Evolutionary conservation across 306 rosid species (phyloP).

Genomic region (Fragaria vesca): DNA sequence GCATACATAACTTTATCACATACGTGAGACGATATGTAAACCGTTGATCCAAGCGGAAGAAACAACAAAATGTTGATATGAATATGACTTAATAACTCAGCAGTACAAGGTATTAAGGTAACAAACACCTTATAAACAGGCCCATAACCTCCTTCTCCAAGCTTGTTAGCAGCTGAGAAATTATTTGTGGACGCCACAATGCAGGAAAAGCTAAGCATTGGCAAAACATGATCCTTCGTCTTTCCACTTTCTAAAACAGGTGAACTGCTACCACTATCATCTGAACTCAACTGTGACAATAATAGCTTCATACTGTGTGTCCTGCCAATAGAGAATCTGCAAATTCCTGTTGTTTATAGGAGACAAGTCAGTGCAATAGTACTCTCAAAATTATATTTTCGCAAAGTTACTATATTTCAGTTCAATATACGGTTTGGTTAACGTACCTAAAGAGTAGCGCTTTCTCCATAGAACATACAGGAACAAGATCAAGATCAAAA

Average conservation of each 20-base stretch:
- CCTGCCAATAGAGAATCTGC: not conserved
- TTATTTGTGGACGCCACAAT: conserved; percentile 17
- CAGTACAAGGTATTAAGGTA: not conserved
- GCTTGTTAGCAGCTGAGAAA: conserved; percentile 28
- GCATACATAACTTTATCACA: not conserved
- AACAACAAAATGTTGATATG: not conserved
- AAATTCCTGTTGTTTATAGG: conserved; percentile 5
- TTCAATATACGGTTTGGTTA: not conserved
- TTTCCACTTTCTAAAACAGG: conserved; percentile 11
- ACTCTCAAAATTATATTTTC: not conserved
- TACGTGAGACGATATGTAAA: not conserved
- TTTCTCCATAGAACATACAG: conserved; percentile 12
- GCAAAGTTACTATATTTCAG: not conserved
- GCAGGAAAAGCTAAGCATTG: conserved; percentile 23
- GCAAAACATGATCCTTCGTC: conserved; percentile 19
- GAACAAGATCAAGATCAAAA: not conserved
- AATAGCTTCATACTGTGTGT: conserved; percentile 7
- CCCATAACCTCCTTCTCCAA: conserved; percentile 36
- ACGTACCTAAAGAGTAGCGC: conserved; percentile 13
- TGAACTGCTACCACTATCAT: not conserved
- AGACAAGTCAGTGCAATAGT: not conserved
- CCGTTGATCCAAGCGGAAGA: not conserved
- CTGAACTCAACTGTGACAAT: not conserved
- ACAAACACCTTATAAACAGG: conserved; percentile 31
- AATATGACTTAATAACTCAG: not conserved